Conservation (phyloP, 2,329 filamentous ascomycete genomes). For the Ophidiomyces ophidiicola region DNA sequence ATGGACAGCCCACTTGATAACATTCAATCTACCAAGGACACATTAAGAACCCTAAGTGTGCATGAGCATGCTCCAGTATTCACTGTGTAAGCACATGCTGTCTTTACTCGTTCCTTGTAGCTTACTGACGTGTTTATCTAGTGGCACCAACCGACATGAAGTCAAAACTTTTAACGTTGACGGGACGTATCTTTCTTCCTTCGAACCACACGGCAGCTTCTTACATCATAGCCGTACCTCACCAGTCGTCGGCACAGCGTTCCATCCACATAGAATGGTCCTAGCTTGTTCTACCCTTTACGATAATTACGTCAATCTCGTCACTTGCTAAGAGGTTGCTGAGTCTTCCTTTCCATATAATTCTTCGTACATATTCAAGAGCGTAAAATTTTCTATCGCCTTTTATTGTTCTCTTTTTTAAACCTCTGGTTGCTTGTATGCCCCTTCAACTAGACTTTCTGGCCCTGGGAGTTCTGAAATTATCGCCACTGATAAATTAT, state of each 20-base stretch:
- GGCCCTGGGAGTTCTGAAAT: too few relatives aligned
- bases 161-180: slow-evolving; percentile 90
- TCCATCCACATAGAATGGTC: slow-evolving; percentile 89
- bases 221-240: slow-evolving; percentile 66
- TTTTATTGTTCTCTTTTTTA: background rate
- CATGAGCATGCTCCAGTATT: slow-evolving; percentile 97
- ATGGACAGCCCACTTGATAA: slow-evolving; percentile 66
- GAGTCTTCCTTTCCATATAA: background rate
- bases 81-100: slow-evolving; percentile 56
- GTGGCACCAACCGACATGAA: slow-evolving; percentile 73
- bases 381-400: too few relatives aligned
- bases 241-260: slow-evolving; percentile 78
- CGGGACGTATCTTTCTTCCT: slow-evolving; percentile 62
- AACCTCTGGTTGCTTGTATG: background rate
- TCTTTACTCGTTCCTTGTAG: slow-evolving; percentile 2
- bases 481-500: too few relatives aligned
- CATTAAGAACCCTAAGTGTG: slow-evolving; percentile 72
- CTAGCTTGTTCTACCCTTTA: slow-evolving; percentile 76
- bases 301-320: slow-evolving; percentile 83
- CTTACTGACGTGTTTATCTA: slow-evolving; percentile 29
- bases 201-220: slow-evolving; percentile 86
- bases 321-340: slow-evolving; percentile 44
- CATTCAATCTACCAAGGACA: slow-evolving; percentile 62
- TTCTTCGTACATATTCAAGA: background rate
- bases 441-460: too few relatives aligned